These are phyloP conservation scores for Diaporthe eres DNA, from an alignment of 2,329 filamentous ascomycete species.

Conservation along the genomic window DNA sequence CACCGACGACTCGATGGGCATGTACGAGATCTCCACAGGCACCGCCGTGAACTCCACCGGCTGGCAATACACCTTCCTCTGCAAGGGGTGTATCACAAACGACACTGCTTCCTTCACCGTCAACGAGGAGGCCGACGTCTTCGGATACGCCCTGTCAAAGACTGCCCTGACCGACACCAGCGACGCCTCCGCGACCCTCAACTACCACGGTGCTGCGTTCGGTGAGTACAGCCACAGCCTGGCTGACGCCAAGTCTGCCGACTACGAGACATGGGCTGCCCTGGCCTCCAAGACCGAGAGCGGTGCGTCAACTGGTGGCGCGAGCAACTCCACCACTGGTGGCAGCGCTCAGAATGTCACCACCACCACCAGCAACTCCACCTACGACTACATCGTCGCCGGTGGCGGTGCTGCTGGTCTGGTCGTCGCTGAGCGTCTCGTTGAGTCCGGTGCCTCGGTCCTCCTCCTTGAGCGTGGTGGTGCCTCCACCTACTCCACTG, in stretches of 20 bases:
- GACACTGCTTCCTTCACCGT: slow-evolving; percentile 48
- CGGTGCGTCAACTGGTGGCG: neutral
- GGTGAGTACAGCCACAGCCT: slow-evolving; percentile 54
- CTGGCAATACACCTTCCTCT: slow-evolving; percentile 64
- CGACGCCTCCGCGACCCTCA: slow-evolving; percentile 36
- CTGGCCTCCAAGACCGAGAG: slow-evolving; percentile 43
- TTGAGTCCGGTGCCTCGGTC: slow-evolving; percentile 54
- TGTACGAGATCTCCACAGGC: slow-evolving; percentile 59
- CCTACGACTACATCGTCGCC: slow-evolving; percentile 58
- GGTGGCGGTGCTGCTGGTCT: slow-evolving; percentile 56
- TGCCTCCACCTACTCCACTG: slow-evolving; percentile 51
- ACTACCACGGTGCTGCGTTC: slow-evolving; percentile 55
- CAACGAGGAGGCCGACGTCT: slow-evolving; percentile 45
- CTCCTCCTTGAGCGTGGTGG: slow-evolving; percentile 56
- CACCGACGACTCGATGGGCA: slow-evolving; percentile 51
- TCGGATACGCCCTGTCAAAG: slow-evolving; percentile 58
- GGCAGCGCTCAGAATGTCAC: slow-evolving; percentile 44
- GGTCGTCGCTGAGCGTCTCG: slow-evolving; percentile 53
- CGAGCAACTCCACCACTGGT: slow-evolving; percentile 29
- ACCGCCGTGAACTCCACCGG: slow-evolving; percentile 63
- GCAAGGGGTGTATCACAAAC: slow-evolving; percentile 54
- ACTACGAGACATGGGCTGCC: slow-evolving; percentile 48
- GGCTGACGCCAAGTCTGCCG: slow-evolving; percentile 50
- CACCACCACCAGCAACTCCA: slow-evolving; percentile 50
- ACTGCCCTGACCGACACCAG: slow-evolving; percentile 52